Conservation (phyloP, 31 red algal genomes). For the Odonthalia washingtoniensis region DNA sequence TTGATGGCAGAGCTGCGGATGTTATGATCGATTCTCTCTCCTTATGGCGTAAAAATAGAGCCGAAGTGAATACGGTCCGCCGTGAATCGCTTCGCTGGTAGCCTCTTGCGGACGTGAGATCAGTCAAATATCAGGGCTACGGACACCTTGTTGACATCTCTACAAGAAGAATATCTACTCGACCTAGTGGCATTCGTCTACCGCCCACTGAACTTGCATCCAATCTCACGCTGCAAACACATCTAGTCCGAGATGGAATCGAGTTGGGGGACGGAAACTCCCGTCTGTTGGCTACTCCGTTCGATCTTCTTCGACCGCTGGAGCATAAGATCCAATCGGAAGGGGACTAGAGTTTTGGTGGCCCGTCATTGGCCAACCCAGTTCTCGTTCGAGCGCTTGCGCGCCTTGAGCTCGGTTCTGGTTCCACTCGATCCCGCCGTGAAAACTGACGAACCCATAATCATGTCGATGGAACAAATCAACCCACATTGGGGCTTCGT, state of each 20-base stretch:
- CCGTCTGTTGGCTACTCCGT: no score
- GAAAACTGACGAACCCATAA: no score
- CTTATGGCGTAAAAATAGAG: constrained; percentile 27
- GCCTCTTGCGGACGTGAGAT: constrained; percentile 36
- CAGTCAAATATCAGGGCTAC: background rate
- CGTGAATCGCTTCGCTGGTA: constrained; percentile 30
- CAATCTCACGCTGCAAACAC: background rate
- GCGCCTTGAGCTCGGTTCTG: no score
- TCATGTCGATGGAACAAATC: background rate
- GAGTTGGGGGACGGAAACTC: background rate
- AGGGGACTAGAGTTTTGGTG: background rate
- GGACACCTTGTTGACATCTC: background rate
- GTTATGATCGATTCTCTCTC: background rate
- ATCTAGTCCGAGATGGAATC: background rate
- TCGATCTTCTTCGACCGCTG: no score
- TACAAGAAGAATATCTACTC: background rate
- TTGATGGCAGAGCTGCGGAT: constrained; percentile 40
- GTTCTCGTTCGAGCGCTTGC: no score
- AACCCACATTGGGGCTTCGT: no score
- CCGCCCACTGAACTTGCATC: background rate
- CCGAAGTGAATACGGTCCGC: constrained; percentile 34
- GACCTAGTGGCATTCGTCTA: background rate
- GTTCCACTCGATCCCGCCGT: background rate
- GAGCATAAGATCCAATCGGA: constrained; percentile 19
- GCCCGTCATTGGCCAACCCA: constrained; percentile 19